Percentiles rank a stretch among this genome's conserved stretches.
These are phyloP conservation scores for Talaromyces sp. DNA, from an alignment of 2,329 filamentous ascomycete species.

Conservation along the genomic window DNA sequence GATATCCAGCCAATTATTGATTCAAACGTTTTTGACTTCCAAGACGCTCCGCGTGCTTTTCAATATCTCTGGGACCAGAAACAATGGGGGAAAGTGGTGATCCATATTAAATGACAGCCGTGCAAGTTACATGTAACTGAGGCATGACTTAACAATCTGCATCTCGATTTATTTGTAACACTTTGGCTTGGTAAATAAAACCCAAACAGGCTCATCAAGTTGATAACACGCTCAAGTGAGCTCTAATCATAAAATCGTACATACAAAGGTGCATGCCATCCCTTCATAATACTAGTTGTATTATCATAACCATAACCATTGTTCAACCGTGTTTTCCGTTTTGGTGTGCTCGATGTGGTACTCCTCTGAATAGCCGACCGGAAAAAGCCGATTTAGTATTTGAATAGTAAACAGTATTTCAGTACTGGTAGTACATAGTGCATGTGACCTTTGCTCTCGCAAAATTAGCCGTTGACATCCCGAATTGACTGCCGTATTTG, in stretches of 20 bases:
- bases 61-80: slow-evolving; percentile 41
- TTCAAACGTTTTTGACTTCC: slow-evolving; percentile 51
- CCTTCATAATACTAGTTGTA: not conserved
- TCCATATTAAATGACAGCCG: not conserved
- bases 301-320: not conserved
- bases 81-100: slow-evolving; percentile 42
- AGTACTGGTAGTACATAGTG: too few relatives aligned
- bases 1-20: slow-evolving; percentile 57
- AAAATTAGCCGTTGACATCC: not conserved
- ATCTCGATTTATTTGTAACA: not conserved
- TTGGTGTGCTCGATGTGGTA: not conserved
- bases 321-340: not conserved
- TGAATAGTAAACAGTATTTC: not conserved
- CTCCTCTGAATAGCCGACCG: not conserved
- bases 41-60: slow-evolving; percentile 50
- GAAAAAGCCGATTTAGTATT: not conserved
- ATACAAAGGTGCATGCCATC: not conserved
- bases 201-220: not conserved
- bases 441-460: not conserved
- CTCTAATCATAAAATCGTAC: not conserved
- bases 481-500: too few relatives aligned
- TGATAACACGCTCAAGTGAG: not conserved
- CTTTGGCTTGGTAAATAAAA: not conserved
- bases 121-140: not conserved
- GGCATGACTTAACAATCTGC: not conserved